Evolutionary conservation across 2,329 filamentous ascomycete species (phyloP), one percentile per base, ranked within the genome.

Genomic region (Aspergillus awamori): DNA sequence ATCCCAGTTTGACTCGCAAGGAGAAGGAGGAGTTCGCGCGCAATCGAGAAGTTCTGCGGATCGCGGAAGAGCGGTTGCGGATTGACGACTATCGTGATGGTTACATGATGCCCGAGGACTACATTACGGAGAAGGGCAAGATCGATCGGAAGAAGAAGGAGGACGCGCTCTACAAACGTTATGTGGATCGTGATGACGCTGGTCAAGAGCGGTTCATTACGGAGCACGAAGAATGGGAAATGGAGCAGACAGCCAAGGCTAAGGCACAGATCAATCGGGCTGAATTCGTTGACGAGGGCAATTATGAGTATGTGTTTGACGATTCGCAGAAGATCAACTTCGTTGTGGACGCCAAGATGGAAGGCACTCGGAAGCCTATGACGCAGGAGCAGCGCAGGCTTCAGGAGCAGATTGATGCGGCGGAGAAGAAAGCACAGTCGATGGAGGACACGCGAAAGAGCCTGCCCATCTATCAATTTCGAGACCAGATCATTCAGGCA

Each of bases 141-240:
- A 89, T 96, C 64, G 91, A 96, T 73, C 84, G 85, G 68, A 93
- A 90, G 74, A 90, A 91, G 74, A 98, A 98, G 74, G 87, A 95
- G 65, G 91, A 96, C 24, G 92, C 91, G 0, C 83, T 99, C 10
- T 97, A 96, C 78, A 93, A 92, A 74, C 87, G 93, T 54, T 94
- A 97, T 68, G 89, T 97, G 3, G 93, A 97, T 64, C 86, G 86
- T 62, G 93, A 96, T 69, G 91, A 96, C 69, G 89, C 89, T 69
- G 93, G 93, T 4, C 89, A 95, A 65, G 94, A 97, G 74, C 89
- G 89, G 69, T 96, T 92, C 69, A 87, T 97, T 60, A 97, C 93
- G 0, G 95, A 99, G 74, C 91, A 97, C 65, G 93, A 99, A 64
- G 91, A 97, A 72, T 99, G 94, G 94, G 95, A 99, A 74, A 82